Percentiles rank a stretch among this genome's conserved stretches.
phyloP scores from a whole-genome alignment of 2,329 filamentous ascomycete genomes.

The Pseudomassariella vexata region DNA sequence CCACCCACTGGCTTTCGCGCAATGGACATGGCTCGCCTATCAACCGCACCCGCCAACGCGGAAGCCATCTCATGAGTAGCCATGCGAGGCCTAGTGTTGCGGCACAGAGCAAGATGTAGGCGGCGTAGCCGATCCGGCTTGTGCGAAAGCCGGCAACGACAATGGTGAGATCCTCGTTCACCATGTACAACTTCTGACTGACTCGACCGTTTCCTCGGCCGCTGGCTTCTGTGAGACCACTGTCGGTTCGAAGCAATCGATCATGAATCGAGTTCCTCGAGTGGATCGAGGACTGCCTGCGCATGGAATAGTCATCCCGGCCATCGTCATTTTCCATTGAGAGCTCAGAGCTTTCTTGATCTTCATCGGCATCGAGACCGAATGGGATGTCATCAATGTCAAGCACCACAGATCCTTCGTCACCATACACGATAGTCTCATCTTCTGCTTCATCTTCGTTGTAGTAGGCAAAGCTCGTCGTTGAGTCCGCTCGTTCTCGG shows the following conservation, averaged over 20 bases:
- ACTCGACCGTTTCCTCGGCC: constrained; percentile 56
- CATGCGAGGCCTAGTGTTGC: constrained; percentile 73
- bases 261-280: constrained; percentile 52
- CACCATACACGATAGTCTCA: constrained; percentile 32
- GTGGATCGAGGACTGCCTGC: constrained; percentile 57
- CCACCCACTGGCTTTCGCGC: constrained; percentile 79
- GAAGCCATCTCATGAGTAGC: constrained; percentile 84
- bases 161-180: constrained; percentile 89
- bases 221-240: constrained; percentile 62
- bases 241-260: constrained; percentile 67
- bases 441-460: constrained; percentile 59
- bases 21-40: constrained; percentile 66
- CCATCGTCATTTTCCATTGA: constrained; percentile 35
- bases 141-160: constrained; percentile 89
- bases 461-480: constrained; percentile 84
- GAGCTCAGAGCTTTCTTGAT: constrained; percentile 30
- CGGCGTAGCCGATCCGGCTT: constrained; percentile 58
- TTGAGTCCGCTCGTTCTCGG: constrained; percentile 74
- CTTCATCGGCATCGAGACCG: constrained; percentile 18
- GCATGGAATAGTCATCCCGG: constrained; percentile 42
- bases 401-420: constrained; percentile 22
- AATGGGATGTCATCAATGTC: constrained; percentile 27
- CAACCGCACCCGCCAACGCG: constrained; percentile 75
- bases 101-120: constrained; percentile 67
- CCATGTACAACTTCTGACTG: constrained; percentile 89